These are phyloP conservation scores for Penicillium flavigenum DNA, from an alignment of 495 filamentous ascomycete species.

Conservation along the genomic window DNA sequence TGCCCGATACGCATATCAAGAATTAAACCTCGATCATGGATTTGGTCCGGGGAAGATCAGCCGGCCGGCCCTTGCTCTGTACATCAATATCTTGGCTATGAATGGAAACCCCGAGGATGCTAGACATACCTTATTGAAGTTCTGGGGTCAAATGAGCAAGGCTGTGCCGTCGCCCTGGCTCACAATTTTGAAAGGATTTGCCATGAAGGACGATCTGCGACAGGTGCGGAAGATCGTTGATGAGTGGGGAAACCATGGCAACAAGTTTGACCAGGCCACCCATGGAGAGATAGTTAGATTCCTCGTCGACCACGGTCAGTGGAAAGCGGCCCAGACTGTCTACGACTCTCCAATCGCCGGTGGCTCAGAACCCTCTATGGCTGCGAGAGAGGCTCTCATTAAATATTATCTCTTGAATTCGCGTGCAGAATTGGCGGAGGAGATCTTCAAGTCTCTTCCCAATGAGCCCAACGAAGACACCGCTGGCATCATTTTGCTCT, in stretches of 20 bases:
- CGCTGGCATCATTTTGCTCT: constrained; percentile 72
- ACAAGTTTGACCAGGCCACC: constrained; percentile 36
- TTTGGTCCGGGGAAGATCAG: constrained; percentile 37
- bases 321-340: constrained; percentile 40
- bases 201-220: constrained; percentile 56
- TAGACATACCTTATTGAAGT: constrained; percentile 47
- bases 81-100: constrained; percentile 55
- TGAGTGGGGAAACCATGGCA: constrained; percentile 32
- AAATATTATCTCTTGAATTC: constrained; percentile 56
- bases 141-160: constrained; percentile 37
- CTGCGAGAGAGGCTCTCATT: constrained; percentile 53
- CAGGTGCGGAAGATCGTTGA: constrained; percentile 35
- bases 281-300: constrained; percentile 40
- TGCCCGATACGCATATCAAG: constrained; percentile 55
- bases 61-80: constrained; percentile 46
- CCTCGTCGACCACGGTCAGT: constrained; percentile 39
- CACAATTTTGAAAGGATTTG: constrained; percentile 63
- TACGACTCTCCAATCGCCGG: constrained; percentile 58
- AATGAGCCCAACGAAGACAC: constrained; percentile 49
- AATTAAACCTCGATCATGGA: constrained; percentile 47
- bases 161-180: constrained; percentile 53
- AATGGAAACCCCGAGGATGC: constrained; percentile 63
- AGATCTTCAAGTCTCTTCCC: constrained; percentile 60
- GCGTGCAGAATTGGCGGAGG: constrained; percentile 61
- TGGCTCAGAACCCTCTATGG: constrained; percentile 38